A percentile compares a stretch with the other conserved stretches of the same genome.
Evolutionary conservation across 441 rosid genomes (phyloP).

Genomic region (Metrosideros polymorpha): DNA sequence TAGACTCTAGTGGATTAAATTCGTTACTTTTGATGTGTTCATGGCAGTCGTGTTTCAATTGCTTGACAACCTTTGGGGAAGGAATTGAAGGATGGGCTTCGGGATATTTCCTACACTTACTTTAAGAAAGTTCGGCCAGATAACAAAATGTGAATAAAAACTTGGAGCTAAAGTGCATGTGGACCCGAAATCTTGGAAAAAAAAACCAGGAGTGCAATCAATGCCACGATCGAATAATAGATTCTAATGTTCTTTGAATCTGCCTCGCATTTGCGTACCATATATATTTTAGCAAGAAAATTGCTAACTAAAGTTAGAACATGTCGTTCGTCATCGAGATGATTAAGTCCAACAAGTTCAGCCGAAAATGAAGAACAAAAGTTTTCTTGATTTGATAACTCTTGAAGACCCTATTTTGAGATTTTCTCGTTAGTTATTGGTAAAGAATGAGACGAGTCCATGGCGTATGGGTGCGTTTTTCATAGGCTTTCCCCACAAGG

Average conservation of each 20-base stretch:
- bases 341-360: background rate
- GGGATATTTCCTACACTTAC: background rate
- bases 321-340: background rate
- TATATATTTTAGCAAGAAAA: background rate
- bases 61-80: background rate
- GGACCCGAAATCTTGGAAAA: background rate
- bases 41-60: background rate
- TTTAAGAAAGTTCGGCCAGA: background rate
- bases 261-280: background rate
- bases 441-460: background rate
- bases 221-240: background rate
- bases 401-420: background rate
- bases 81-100: background rate
- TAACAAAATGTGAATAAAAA: background rate
- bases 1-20: no score
- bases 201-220: background rate
- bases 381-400: background rate
- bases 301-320: background rate
- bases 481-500: background rate
- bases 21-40: no score
- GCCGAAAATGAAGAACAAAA: background rate
- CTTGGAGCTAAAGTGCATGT: background rate
- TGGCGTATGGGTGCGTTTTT: background rate
- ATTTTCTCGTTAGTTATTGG: background rate
- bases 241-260: background rate